Conservation (phyloP, 495 filamentous ascomycete species). For the Xylaria telfairii region DNA sequence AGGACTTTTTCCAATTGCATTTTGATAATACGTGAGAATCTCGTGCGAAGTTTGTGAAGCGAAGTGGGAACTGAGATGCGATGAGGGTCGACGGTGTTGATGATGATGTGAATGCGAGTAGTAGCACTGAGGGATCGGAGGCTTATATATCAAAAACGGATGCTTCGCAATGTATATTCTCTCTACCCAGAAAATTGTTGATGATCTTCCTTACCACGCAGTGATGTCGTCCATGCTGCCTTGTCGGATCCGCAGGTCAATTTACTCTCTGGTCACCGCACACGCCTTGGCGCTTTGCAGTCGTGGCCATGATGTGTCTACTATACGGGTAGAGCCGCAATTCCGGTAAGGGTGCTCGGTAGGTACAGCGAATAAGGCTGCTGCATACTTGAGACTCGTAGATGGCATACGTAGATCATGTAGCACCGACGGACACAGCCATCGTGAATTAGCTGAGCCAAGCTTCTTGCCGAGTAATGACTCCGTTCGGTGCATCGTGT, state of each 20-base stretch:
- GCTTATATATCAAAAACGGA: neutral
- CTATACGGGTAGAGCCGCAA: constrained; percentile 8
- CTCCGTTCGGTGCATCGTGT: too few relatives aligned
- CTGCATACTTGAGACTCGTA: neutral
- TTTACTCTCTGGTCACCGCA: neutral
- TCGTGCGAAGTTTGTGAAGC: neutral
- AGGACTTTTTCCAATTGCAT: constrained; percentile 15
- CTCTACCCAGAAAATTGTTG: too few relatives aligned
- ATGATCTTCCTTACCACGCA: neutral
- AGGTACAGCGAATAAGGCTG: neutral
- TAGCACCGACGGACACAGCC: constrained; percentile 2
- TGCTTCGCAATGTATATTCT: neutral
- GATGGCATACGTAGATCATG: constrained; percentile 1
- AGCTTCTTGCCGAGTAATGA: neutral
- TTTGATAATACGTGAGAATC: neutral
- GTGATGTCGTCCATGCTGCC: neutral
- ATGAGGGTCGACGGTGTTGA: neutral
- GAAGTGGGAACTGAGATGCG: neutral
- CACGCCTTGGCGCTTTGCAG: neutral
- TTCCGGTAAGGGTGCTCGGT: neutral
- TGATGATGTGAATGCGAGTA: neutral
- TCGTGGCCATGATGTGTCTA: neutral
- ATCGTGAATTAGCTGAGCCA: constrained; percentile 16
- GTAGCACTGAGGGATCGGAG: neutral
- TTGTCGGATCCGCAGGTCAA: neutral